Base-by-base conservation (phyloP, 1,284 basidiomycete genomes). In the Sanguinoderma infundibulare region DNA sequence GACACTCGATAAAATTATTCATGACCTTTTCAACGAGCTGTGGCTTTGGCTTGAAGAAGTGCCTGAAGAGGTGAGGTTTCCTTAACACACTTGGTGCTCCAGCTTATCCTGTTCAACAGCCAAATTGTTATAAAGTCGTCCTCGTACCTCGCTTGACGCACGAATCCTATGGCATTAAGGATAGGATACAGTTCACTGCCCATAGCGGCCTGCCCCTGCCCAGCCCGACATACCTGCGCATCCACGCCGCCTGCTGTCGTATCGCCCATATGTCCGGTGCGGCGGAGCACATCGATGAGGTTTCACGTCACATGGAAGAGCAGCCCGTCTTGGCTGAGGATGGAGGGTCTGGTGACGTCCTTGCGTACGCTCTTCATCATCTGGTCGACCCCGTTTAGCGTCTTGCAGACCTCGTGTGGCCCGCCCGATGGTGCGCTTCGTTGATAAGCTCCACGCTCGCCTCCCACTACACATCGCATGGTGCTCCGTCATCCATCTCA, bases 251-350 rank as follows among this genome's bases (percentile, higher is more conserved):
- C 24, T 78, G 74, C 51, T 74, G 74, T 24, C 68, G 72, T 61
- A 70, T 79, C 22, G 73, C 75, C 30, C 72, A 76, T 66, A 63
- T 78, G 60, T 79, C 76, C 17, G 78, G 77, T 49, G 77, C 75
- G 10, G 71, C 64, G 24, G 69, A 72, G 52, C 70, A 71, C 59
- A 70, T 79, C 32, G 72, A 75, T 42, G 61, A 67, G 35, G 57
- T 75, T 30, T 17, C 9, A 1, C 14, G 26, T 28, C 17, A 49
- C 17, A 49, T 12, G 26, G 44, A 47, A 30, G 14, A 47, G 14
- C 3, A 7, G 44, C 22, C 28, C n/a, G 46, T 15, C 28, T 49
- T 49, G 28, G 26, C 15, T 49, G 46, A 49, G 46, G 22, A 24
- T 26, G n/a, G n/a, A n/a, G 22, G 22, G 42, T 24, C 22, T 5